Evolutionary conservation across 371 early-diverging fungal genomes (phyloP).

Genomic region (Phascolomyces articulosus): DNA sequence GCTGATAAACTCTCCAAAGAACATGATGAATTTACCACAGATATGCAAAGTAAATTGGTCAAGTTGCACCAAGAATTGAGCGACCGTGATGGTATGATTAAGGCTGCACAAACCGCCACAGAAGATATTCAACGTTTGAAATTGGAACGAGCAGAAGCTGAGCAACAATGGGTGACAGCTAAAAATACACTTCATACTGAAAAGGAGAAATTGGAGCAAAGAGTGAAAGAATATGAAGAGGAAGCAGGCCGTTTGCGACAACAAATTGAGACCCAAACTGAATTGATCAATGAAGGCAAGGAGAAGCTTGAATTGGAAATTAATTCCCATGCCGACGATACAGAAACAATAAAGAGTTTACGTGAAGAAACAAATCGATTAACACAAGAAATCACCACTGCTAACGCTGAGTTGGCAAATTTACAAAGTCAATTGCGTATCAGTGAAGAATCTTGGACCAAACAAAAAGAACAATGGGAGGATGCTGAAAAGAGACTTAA

Average conservation of each 20-base stretch:
- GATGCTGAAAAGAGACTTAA: not conserved
- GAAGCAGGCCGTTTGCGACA: not conserved
- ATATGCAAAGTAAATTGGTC: conserved; percentile 5
- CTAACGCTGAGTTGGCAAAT: not conserved
- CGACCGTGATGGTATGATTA: not conserved
- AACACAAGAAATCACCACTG: not conserved
- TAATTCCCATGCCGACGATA: not conserved
- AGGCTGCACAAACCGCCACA: conserved; percentile 3
- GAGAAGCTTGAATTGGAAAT: not conserved
- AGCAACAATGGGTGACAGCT: not conserved
- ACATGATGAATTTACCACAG: not conserved
- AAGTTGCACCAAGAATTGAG: conserved; percentile 8
- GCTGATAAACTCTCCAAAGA: conserved; percentile 11
- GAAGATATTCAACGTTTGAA: conserved; percentile 2
- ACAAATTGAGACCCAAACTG: conserved; percentile 1
- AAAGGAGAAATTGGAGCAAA: not conserved
- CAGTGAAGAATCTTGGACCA: not conserved
- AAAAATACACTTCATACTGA: not conserved
- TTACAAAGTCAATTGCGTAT: not conserved
- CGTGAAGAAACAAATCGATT: not conserved
- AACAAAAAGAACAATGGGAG: conserved; percentile 6
- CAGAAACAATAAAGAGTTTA: conserved; percentile 1
- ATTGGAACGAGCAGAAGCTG: conserved; percentile 3
- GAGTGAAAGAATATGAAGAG: not conserved
- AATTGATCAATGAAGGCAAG: not conserved